Percentiles rank a stretch among this genome's conserved stretches.
phyloP scores from a whole-genome alignment of 306 rosid species.

The Ziziphus jujuba region DNA sequence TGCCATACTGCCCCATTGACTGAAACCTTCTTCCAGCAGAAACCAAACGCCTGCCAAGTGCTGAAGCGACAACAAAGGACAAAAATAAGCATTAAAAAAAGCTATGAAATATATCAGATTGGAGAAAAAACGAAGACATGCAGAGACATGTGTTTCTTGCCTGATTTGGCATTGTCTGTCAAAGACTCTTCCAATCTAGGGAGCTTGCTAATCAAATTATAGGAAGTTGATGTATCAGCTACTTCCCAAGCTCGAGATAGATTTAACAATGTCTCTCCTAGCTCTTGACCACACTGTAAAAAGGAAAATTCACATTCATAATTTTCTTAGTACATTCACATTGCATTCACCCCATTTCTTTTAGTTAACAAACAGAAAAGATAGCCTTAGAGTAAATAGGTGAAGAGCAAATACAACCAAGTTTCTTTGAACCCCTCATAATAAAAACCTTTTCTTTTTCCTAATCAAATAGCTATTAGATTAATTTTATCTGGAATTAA shows the following conservation, averaged over 20 bases:
- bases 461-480: not conserved
- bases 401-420: no score
- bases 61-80: conserved; percentile 43
- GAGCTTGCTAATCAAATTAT: conserved; percentile 58
- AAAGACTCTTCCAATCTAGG: conserved; percentile 58
- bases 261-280: conserved; percentile 79
- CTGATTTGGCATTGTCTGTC: conserved; percentile 65
- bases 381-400: no score
- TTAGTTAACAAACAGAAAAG: conserved; percentile 5
- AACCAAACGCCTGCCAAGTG: conserved; percentile 80
- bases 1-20: conserved; percentile 93
- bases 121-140: conserved; percentile 15
- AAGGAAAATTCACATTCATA: conserved; percentile 16
- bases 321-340: conserved; percentile 2
- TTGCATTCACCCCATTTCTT: not conserved
- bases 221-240: conserved; percentile 78
- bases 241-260: conserved; percentile 86
- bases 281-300: conserved; percentile 85
- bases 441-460: not conserved
- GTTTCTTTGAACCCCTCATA: not conserved
- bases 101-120: conserved; percentile 1
- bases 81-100: conserved; percentile 30
- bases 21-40: conserved; percentile 89
- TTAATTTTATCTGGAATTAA: not conserved
- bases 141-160: conserved; percentile 44